Percentiles rank a stretch among this genome's conserved stretches.
Conservation (phyloP, 805 yeast species). For the Lachancea mirantina region DNA sequence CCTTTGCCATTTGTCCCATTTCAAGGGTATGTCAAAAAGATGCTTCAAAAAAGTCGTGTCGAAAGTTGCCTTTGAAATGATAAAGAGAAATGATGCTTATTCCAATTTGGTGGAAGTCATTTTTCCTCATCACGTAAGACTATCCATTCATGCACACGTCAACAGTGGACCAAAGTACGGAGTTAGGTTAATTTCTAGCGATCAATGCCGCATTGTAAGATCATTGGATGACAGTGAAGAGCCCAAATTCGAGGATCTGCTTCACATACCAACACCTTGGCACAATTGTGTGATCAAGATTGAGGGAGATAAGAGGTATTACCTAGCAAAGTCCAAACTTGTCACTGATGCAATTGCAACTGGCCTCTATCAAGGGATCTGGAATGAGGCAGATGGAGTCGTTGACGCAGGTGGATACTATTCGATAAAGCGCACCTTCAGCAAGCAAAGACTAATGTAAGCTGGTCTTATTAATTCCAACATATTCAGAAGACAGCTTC, state of each 20-base stretch:
- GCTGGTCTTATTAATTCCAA: too few relatives aligned
- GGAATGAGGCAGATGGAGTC: slow-evolving; percentile 30
- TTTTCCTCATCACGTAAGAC: slow-evolving; percentile 52
- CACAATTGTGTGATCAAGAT: slow-evolving; percentile 47
- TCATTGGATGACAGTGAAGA: slow-evolving; percentile 35
- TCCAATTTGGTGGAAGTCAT: slow-evolving; percentile 53
- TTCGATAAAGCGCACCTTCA: too few relatives aligned
- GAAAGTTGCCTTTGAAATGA: slow-evolving; percentile 56
- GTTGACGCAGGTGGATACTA: slow-evolving; percentile 33
- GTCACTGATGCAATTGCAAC: slow-evolving; percentile 32
- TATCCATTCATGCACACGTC: slow-evolving; percentile 56
- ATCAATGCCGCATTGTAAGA: slow-evolving; percentile 40
- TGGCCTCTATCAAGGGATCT: slow-evolving; percentile 32
- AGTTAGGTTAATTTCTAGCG: slow-evolving; percentile 39
- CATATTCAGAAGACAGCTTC: too few relatives aligned
- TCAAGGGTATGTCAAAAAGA: slow-evolving; percentile 37
- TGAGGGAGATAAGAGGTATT: slow-evolving; percentile 30
- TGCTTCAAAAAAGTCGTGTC: slow-evolving; percentile 44
- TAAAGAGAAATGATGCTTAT: slow-evolving; percentile 57
- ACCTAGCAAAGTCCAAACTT: slow-evolving; percentile 33
- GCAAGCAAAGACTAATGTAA: too few relatives aligned
- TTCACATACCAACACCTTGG: slow-evolving; percentile 65
- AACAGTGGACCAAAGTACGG: slow-evolving; percentile 58
- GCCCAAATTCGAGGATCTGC: slow-evolving; percentile 43
- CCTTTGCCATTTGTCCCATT: slow-evolving; percentile 37